A percentile compares a stretch with the other conserved stretches of the same genome.
phyloP scores from a whole-genome alignment of 176 grass and related monocot genomes.

The Lolium perenne region DNA sequence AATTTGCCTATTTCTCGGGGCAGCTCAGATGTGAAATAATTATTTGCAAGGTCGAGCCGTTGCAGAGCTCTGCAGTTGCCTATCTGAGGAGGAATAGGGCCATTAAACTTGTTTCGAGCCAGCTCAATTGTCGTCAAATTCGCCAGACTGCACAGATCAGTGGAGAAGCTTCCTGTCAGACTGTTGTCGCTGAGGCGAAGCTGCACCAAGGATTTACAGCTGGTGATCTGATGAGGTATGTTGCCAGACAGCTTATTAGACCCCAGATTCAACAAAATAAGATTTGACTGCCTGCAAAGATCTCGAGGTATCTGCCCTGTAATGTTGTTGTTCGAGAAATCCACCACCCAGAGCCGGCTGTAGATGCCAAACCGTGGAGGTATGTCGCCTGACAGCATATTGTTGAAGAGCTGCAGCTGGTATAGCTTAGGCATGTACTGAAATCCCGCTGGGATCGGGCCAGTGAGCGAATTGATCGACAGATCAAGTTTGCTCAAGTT shows the following conservation, averaged over 20 bases:
- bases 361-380: conserved; percentile 84
- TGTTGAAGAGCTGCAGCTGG: conserved; percentile 91
- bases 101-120: conserved; percentile 81
- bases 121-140: conserved; percentile 93
- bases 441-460: conserved; percentile 71
- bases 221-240: conserved; percentile 79
- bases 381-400: conserved; percentile 81
- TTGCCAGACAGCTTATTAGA: conserved; percentile 86
- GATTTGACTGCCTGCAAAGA: conserved; percentile 85
- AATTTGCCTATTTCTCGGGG: conserved; percentile 81
- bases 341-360: conserved; percentile 90
- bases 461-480: conserved; percentile 88
- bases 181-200: conserved; percentile 75
- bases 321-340: conserved; percentile 93
- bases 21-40: conserved; percentile 88
- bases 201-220: conserved; percentile 90
- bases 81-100: conserved; percentile 86
- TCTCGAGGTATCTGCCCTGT: conserved; percentile 81
- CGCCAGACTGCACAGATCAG: conserved; percentile 73
- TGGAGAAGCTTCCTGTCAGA: conserved; percentile 92
- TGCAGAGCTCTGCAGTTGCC: conserved; percentile 79
- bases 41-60: conserved; percentile 82
- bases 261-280: conserved; percentile 89
- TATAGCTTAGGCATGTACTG: conserved; percentile 83
- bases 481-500: conserved; percentile 96